Evolutionary conservation across 2,329 filamentous ascomycete species (phyloP), one percentile per base, ranked within the genome.

Genomic region (Metarhizium robertsii): DNA sequence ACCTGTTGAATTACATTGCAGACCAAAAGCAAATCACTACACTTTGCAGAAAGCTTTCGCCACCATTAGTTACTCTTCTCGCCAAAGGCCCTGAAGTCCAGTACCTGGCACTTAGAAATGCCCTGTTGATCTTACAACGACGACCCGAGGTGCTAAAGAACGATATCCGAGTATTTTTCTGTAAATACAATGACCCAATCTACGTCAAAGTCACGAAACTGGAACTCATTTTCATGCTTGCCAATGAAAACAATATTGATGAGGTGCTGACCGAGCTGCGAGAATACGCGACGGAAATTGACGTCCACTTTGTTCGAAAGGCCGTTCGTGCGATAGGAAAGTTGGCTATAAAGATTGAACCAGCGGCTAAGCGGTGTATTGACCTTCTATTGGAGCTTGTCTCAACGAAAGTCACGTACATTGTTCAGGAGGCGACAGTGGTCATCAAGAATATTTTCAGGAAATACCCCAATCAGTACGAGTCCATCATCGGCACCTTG

Each of bases 181-280:
- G 94, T 84, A 99, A 99, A 78, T 99, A 99, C 74, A 99, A 99
- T 70, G 94, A 99, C 67, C 94, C 94, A 0, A 99, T 99, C 61
- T 99, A 97, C 69, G 94, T 99, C 74, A 99, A 99, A 72, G 94
- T 99, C 53, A 99, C 94, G 16, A 99, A 99, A 73, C 80, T 99
- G 52, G 94, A 99, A 73, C 81, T 99, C 63, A 97, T 99, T 62
- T 99, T 99, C 72, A 99, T 97, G 94, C 81, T 99, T 58, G 94
- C 94, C 7, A 96, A 84, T 38, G 91, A 96, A 71, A 88, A 86
- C 65, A 99, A 99, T 69, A 99, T 99, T 63, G 87, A 90, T 51
- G 90, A 97, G 67, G 94, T 99, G 1, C 73, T 99, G 61, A 95
- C 92, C 2, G 94, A 99, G 70, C 74, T 99, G 55, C 84, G 91